Percentiles rank a stretch among this genome's conserved stretches.
These are phyloP conservation scores for Sugiyamaella smithiae DNA, from an alignment of 805 yeast genomes.

Conservation along the genomic window DNA sequence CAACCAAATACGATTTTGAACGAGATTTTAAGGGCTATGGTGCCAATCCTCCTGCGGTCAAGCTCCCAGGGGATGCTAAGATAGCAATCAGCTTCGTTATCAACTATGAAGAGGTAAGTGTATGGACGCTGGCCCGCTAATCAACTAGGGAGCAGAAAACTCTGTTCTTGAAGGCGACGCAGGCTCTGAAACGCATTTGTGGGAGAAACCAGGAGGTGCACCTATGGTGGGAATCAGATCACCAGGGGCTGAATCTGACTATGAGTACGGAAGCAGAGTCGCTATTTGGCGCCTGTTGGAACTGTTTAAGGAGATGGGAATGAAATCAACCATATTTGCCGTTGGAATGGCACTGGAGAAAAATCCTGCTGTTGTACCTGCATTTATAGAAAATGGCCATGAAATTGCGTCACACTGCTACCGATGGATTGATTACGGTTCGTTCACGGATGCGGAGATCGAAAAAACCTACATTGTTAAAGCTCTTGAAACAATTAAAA, in stretches of 20 bases:
- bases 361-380: slow-evolving; percentile 36
- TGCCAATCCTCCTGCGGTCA: not conserved
- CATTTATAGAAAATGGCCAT: slow-evolving; percentile 39
- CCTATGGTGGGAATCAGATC: slow-evolving; percentile 8
- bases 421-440: slow-evolving; percentile 38
- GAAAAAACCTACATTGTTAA: slow-evolving; percentile 35
- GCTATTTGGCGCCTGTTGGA: slow-evolving; percentile 38
- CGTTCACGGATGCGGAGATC: slow-evolving; percentile 31
- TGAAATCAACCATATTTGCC: slow-evolving; percentile 37
- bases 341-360: slow-evolving; percentile 40
- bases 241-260: slow-evolving; percentile 34
- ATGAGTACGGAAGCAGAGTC: slow-evolving; percentile 37
- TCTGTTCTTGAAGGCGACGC: slow-evolving; percentile 33
- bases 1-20: not conserved
- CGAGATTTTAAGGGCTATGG: not conserved
- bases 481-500: slow-evolving; percentile 32
- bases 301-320: slow-evolving; percentile 34
- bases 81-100: not conserved
- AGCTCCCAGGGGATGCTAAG: not conserved
- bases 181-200: slow-evolving; percentile 12
- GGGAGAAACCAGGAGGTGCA: slow-evolving; percentile 1
- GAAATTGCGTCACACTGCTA: slow-evolving; percentile 40
- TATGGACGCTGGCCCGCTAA: too few species aligned
- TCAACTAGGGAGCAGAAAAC: slow-evolving; percentile 37
- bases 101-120: not conserved